Evolutionary conservation across 129 eudicot genomes (phyloP).

Genomic region (Cynara cardunculus): DNA sequence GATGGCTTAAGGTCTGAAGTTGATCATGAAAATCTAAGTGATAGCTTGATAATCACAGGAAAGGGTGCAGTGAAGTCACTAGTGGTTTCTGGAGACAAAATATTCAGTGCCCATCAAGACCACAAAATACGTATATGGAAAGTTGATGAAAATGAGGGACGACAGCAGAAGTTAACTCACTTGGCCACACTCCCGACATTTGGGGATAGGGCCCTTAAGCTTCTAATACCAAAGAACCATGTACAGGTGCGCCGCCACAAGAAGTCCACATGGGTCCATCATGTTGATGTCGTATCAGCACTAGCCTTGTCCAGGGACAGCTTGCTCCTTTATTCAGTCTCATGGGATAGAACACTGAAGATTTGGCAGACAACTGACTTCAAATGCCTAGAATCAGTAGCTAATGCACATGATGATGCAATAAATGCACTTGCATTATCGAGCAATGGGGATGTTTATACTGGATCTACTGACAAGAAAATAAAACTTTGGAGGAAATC

Average conservation of each 20-base stretch:
- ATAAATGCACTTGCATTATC: constrained; percentile 52
- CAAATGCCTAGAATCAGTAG: constrained; percentile 60
- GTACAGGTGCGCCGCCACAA: constrained; percentile 49
- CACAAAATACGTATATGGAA: constrained; percentile 60
- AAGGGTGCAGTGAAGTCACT: constrained; percentile 62
- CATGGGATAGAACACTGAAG: constrained; percentile 67
- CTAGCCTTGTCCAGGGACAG: constrained; percentile 49
- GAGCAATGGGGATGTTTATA: constrained; percentile 47
- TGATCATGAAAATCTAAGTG: constrained; percentile 25
- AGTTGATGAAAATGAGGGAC: constrained; percentile 29
- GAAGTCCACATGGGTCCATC: constrained; percentile 69
- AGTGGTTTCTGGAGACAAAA: constrained; percentile 36
- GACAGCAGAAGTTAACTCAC: constrained; percentile 34
- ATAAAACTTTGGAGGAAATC: constrained; percentile 56
- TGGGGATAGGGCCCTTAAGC: constrained; percentile 42
- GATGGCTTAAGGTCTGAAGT: constrained; percentile 33
- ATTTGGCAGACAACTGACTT: constrained; percentile 62
- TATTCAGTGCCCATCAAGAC: constrained; percentile 71
- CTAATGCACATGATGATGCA: constrained; percentile 70
- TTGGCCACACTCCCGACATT: constrained; percentile 67
- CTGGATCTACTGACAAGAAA: constrained; percentile 58
- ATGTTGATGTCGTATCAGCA: constrained; percentile 57
- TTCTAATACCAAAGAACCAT: constrained; percentile 49
- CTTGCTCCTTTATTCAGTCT: constrained; percentile 58
- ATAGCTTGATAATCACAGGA: constrained; percentile 32